A percentile compares a stretch with the other conserved stretches of the same genome.
Evolutionary conservation across 2,329 filamentous ascomycete species (phyloP).

Genomic region (Cryoendolithus antarcticus): DNA sequence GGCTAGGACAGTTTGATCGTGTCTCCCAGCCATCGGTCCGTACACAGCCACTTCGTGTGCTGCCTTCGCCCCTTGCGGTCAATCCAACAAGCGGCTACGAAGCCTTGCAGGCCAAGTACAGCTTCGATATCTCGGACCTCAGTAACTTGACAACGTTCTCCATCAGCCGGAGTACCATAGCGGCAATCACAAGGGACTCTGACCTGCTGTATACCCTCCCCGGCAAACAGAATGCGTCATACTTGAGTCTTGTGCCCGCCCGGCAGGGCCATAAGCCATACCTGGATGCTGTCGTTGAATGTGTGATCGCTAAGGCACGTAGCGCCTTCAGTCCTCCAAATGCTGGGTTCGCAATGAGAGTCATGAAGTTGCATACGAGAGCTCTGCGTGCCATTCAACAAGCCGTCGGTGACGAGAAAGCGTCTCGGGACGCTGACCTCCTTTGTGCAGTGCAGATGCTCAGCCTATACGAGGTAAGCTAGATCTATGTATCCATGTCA

Average conservation of each 20-base stretch:
- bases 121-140: slow-evolving; percentile 12
- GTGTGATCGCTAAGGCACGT: slow-evolving; percentile 13
- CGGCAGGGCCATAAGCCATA: slow-evolving; percentile 11
- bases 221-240: slow-evolving; percentile 8
- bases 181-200: slow-evolving; percentile 8
- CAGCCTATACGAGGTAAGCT: slow-evolving; percentile 7
- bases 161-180: slow-evolving; percentile 10
- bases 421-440: slow-evolving; percentile 1
- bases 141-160: slow-evolving; percentile 14
- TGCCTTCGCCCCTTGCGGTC: background rate
- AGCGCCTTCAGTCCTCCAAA: slow-evolving; percentile 7
- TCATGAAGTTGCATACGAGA: slow-evolving; percentile 11
- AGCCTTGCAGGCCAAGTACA: slow-evolving; percentile 6
- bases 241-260: slow-evolving; percentile 11
- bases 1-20: no score
- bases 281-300: slow-evolving; percentile 14
- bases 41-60: no score
- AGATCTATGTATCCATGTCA: no score
- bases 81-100: slow-evolving; percentile 1
- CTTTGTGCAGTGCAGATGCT: background rate
- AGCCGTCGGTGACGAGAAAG: slow-evolving; percentile 8
- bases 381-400: slow-evolving; percentile 12
- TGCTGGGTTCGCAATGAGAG: slow-evolving; percentile 3
- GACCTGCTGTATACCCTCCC: slow-evolving; percentile 7
- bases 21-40: no score